phyloP scores from a whole-genome alignment of 257 asterid genomes.

The Przewalskia tangutica region DNA sequence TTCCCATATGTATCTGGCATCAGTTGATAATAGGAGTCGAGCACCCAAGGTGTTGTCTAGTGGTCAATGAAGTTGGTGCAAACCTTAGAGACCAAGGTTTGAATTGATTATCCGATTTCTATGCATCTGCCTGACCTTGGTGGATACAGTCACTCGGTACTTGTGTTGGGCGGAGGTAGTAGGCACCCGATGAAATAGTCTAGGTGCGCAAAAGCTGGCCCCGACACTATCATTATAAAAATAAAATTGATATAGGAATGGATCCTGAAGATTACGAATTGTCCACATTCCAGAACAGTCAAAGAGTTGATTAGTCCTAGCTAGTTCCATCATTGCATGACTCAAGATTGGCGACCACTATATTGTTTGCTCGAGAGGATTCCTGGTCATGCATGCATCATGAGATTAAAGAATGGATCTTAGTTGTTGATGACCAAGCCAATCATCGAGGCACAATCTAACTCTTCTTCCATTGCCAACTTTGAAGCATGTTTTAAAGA shows the following conservation, averaged over 20 bases:
- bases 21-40: not conserved
- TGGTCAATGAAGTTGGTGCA: not conserved
- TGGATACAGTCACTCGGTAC: not conserved
- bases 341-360: not conserved
- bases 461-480: not conserved
- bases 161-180: not conserved
- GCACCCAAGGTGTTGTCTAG: not conserved
- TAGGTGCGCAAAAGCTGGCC: not conserved
- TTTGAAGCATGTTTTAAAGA: not conserved
- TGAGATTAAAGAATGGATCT: not conserved
- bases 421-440: not conserved
- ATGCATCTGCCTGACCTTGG: not conserved
- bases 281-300: not conserved
- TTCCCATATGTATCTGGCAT: not conserved
- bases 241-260: not conserved
- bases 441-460: not conserved
- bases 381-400: not conserved
- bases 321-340: not conserved
- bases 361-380: not conserved
- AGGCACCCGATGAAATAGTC: not conserved
- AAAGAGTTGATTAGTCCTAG: not conserved
- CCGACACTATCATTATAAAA: not conserved
- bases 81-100: not conserved
- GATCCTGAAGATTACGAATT: not conserved
- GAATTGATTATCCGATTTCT: not conserved